phyloP scores from a whole-genome alignment of 108 stramenopile genomes.

The Schizochytrium sp. region DNA sequence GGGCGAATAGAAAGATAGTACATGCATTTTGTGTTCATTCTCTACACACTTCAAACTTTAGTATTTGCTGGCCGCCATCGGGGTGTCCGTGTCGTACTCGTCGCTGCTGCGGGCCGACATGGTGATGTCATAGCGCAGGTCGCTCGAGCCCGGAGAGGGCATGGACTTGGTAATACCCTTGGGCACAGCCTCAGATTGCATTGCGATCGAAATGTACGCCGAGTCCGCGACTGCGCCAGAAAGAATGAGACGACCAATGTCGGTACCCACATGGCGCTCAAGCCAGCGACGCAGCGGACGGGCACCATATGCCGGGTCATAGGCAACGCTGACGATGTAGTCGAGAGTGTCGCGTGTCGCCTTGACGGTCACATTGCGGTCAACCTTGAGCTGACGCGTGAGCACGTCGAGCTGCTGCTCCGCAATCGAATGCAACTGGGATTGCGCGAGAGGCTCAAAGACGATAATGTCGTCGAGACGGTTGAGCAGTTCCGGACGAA shows the following conservation, averaged over 20 bases:
- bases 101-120: not conserved
- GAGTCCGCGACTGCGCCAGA: not conserved
- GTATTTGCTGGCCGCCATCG: too few relatives aligned
- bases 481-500: slow-evolving; percentile 96
- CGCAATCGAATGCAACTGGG: slow-evolving; percentile 68
- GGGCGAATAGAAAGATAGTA: too few relatives aligned
- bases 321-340: slow-evolving; percentile 39
- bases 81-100: not conserved
- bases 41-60: too few relatives aligned
- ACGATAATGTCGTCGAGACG: slow-evolving; percentile 90
- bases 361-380: slow-evolving; percentile 38
- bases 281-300: slow-evolving; percentile 51
- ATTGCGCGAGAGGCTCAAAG: slow-evolving; percentile 72
- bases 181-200: not conserved
- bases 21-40: too few relatives aligned
- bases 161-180: not conserved
- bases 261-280: slow-evolving; percentile 52
- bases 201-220: not conserved
- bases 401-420: slow-evolving; percentile 47
- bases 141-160: not conserved
- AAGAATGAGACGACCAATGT: slow-evolving; percentile 34
- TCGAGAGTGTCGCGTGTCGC: slow-evolving; percentile 42
- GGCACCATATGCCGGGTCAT: slow-evolving; percentile 53
- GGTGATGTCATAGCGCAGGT: not conserved
- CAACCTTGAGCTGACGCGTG: slow-evolving; percentile 22